phyloP scores from a whole-genome alignment of 495 filamentous ascomycete genomes.

The Trichoderma virens region DNA sequence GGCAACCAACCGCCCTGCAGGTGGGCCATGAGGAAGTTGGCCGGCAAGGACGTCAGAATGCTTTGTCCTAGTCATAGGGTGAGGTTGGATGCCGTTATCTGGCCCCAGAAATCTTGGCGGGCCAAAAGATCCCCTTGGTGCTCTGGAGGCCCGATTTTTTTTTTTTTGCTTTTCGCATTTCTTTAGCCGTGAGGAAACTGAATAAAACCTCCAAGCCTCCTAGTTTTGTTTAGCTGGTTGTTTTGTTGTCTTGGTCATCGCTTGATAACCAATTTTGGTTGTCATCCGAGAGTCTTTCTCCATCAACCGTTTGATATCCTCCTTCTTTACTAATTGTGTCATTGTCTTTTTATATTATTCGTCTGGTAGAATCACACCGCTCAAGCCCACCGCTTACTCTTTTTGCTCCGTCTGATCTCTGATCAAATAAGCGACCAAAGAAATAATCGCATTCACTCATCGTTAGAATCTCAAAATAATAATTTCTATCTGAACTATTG shows the following conservation, averaged over 20 bases:
- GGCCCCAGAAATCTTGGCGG: neutral
- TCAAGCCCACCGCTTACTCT: neutral
- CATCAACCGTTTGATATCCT: neutral
- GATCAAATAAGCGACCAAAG: neutral
- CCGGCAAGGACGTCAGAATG: neutral
- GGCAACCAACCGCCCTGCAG: neutral
- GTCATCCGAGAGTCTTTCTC: neutral
- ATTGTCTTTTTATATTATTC: neutral
- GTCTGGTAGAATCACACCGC: constrained; percentile 1
- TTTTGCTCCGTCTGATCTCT: neutral
- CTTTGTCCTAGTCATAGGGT: neutral
- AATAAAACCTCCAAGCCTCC: neutral
- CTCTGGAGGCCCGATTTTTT: constrained; percentile 3
- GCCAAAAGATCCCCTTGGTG: neutral
- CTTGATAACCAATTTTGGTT: neutral
- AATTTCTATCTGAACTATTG: neutral
- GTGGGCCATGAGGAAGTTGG: neutral
- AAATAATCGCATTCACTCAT: neutral
- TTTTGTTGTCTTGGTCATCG: neutral
- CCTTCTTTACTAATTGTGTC: neutral
- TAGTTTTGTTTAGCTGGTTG: neutral
- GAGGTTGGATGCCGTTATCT: neutral
- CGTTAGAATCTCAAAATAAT: neutral
- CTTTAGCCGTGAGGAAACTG: neutral
- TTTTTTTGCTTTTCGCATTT: neutral